These are phyloP conservation scores for Talaromyces liani DNA, from an alignment of 495 filamentous ascomycete genomes.

Conservation along the genomic window DNA sequence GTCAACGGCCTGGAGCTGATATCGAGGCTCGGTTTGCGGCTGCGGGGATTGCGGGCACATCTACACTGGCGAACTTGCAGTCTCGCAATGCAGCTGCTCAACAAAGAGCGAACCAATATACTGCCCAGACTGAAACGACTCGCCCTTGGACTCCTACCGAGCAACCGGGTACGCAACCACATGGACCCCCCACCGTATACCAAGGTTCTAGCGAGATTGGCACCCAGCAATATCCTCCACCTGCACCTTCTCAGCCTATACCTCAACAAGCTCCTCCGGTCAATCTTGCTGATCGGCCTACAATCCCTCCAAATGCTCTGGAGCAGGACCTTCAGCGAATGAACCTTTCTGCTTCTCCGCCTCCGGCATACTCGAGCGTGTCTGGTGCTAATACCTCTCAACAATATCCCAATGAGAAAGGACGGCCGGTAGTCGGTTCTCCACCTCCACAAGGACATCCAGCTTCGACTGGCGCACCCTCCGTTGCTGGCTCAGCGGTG, in stretches of 20 bases:
- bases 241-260: conserved; percentile 22
- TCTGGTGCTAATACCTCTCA: conserved; percentile 44
- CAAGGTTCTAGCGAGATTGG: conserved; percentile 64
- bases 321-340: conserved; percentile 85
- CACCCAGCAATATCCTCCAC: conserved; percentile 24
- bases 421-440: conserved; percentile 27
- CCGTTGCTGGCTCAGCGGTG: conserved; percentile 17
- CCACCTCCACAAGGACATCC: conserved; percentile 15
- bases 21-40: conserved; percentile 89
- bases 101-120: conserved; percentile 69
- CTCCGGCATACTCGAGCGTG: conserved; percentile 86
- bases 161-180: conserved; percentile 75
- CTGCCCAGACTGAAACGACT: conserved; percentile 41
- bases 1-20: conserved; percentile 59
- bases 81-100: conserved; percentile 77
- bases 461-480: conserved; percentile 25
- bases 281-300: conserved; percentile 21
- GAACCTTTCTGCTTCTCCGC: conserved; percentile 75
- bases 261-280: conserved; percentile 22
- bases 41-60: conserved; percentile 76
- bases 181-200: conserved; percentile 89
- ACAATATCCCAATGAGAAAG: conserved; percentile 76
- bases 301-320: conserved; percentile 51
- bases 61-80: conserved; percentile 70
- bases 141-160: conserved; percentile 97